Percentiles rank a stretch among this genome's conserved stretches.
Conservation (phyloP, 345 rosid species). For the Eutrema yunnanense region DNA sequence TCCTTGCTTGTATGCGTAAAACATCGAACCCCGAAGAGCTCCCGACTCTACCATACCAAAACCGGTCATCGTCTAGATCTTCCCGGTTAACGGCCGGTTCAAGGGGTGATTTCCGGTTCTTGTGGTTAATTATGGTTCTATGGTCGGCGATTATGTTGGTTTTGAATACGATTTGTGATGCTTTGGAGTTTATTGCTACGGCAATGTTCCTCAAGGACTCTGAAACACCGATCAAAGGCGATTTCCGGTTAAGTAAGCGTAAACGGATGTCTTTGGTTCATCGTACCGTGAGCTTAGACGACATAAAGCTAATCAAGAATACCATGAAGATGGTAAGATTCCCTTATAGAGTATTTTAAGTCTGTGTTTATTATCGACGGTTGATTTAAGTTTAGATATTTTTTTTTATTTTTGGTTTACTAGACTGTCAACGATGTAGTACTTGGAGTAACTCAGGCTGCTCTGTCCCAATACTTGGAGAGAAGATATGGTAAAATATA, state of each 20-base stretch:
- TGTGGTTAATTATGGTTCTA: constrained; percentile 37
- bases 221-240: constrained; percentile 48
- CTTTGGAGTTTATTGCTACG: constrained; percentile 39
- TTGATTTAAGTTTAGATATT: neutral
- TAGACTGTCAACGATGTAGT: constrained; percentile 77
- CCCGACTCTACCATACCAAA: constrained; percentile 49
- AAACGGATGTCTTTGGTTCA: constrained; percentile 38
- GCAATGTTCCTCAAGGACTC: constrained; percentile 43
- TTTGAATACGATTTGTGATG: constrained; percentile 51
- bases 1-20: constrained; percentile 51
- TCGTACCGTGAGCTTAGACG: constrained; percentile 44
- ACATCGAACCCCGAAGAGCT: constrained; percentile 49
- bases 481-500: constrained; percentile 42
- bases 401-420: neutral
- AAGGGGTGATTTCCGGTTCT: constrained; percentile 15
- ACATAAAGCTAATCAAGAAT: constrained; percentile 43
- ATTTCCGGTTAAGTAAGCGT: neutral
- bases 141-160: constrained; percentile 37
- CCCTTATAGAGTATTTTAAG: neutral
- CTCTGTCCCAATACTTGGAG: constrained; percentile 50
- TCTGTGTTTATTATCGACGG: neutral
- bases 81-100: neutral
- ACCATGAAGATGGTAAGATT: constrained; percentile 34
- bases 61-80: neutral
- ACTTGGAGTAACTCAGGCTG: constrained; percentile 60